A percentile compares a stretch with the other conserved stretches of the same genome.
Evolutionary conservation across 345 rosid genomes (phyloP).

Genomic region (Pistacia integerrima): DNA sequence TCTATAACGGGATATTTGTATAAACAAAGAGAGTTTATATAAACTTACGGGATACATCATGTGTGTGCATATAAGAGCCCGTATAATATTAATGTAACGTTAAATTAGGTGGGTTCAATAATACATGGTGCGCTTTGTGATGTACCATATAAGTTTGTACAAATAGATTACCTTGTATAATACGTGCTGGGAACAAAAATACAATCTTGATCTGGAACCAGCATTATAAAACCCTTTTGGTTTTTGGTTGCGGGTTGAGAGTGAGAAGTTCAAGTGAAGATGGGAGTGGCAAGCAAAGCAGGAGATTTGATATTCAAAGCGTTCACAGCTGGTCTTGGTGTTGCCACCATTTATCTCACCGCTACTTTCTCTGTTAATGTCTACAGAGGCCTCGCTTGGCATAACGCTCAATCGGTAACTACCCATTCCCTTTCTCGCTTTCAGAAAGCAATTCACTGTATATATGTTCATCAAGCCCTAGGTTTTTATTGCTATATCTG

Average conservation of each 20-base stretch:
- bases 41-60: too few relatives aligned
- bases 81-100: too few relatives aligned
- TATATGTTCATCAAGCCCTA: background rate
- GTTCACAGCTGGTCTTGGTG: slow-evolving; percentile 74
- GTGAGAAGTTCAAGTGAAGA: slow-evolving; percentile 21
- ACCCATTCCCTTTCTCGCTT: background rate
- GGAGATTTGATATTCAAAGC: slow-evolving; percentile 78
- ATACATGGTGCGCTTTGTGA: too few relatives aligned
- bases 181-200: too few relatives aligned
- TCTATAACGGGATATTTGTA: too few relatives aligned
- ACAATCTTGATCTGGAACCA: background rate
- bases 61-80: too few relatives aligned
- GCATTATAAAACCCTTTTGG: background rate
- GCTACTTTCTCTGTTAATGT: slow-evolving; percentile 76
- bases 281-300: slow-evolving; percentile 58
- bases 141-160: too few relatives aligned
- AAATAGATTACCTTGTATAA: too few relatives aligned
- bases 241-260: background rate
- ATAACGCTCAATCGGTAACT: slow-evolving; percentile 65
- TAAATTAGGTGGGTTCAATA: too few relatives aligned
- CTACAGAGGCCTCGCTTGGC: slow-evolving; percentile 79
- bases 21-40: too few relatives aligned
- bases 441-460: background rate
- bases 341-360: slow-evolving; percentile 72
- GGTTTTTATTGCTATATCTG: background rate